Base-by-base conservation (phyloP, 2,329 filamentous ascomycete species). In the Phaeophleospora eucalypticola region DNA sequence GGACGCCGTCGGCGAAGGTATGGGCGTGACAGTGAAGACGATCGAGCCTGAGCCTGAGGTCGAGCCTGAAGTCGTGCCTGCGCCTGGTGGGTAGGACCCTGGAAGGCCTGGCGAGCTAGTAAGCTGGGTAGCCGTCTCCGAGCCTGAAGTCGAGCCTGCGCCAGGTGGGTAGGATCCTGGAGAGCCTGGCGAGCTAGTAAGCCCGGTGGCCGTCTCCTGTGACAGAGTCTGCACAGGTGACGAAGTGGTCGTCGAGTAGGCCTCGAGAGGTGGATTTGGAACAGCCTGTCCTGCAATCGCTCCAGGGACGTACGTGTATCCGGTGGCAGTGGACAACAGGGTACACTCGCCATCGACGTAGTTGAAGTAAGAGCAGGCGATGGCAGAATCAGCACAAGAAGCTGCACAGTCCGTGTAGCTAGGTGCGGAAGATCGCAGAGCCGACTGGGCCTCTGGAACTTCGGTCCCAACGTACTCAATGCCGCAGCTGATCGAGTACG, bases 401-500 rank as follows among this genome's bases (percentile, higher is more conserved):
- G 14, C 45, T 17, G 42, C 39, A 24, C 45, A 48, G 18, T 37
- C 32, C 7, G 8, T 24, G 18, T 38, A 39, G 19, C 36, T 33
- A 10, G 18, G 32, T 20, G 42, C 17, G 4, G 4, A 3, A 19
- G 20, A 35, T 29, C 24, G 6, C 24, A 6, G 18, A 18, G 29
- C 9, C 19, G 4, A 33, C 9, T 16, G 10, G 17, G 15, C 33
- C 17, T 34, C 34, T 16, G 15, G 15, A 8, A 45, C 43, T 17
- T 9, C 27, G 9, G 4, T 18, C 9, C 43, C 43, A n/a, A 36
- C 29, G 16, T 35, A 40, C 2, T 36, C 32, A 16, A 35, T 18
- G 4, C 43, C 43, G 15, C 43, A 46, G 15, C 36, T 47, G 33
- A 38, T 14, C 10, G 27, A 17, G 45, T 47, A 47, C 4, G 33